Base-by-base conservation (phyloP, 73 alveolate genomes). In the Breviolum minutum region DNA sequence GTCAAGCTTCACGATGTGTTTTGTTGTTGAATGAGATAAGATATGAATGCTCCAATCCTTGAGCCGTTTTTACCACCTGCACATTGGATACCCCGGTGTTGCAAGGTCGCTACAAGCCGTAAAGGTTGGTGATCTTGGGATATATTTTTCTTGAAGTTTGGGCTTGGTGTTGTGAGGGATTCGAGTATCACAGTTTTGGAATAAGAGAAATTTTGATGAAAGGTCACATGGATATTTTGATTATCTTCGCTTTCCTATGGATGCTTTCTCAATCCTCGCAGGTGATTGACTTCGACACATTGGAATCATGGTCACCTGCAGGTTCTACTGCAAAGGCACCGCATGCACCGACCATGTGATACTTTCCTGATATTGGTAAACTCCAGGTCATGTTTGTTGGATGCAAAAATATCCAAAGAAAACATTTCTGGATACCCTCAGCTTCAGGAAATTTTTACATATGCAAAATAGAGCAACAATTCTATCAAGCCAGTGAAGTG, bases 201-300 rank as follows among this genome's bases (percentile, higher is more conserved):
- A 3, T 40, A 40, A 3, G 54, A 40, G 0, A 3, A 40, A 40
- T 40, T 40, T 40, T 40, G 5, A 3, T 40, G 54, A 40, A 40
- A 40, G 54, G 54, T 40, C 54, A 3, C 54, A 40, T 68, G 77
- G 77, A 22, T 68, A 17, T 68, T 68, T 22, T 22, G 77, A 22
- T 68, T 68, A 68, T 3, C 54, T 40, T 40, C 54, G 3, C 0
- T 14, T 68, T 68, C 77, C 77, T 2, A 68, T 13, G 48, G 48
- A 40, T 40, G 5, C 3, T 40, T 40, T 40, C 5, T 40, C 54
- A 40, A 40, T 40, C 54, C 54, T 40, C 54, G 54, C 60, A 92
- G 98, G 98, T 92, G 80, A 92, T 92, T 40, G 98, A 92, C 91
- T 92, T 92, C 68, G 98, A 92, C 66, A 92, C 98, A 40, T 16